These are phyloP conservation scores for Nakaseomyces nivariensis DNA, from an alignment of 1,139 yeast species.

Conservation along the genomic window DNA sequence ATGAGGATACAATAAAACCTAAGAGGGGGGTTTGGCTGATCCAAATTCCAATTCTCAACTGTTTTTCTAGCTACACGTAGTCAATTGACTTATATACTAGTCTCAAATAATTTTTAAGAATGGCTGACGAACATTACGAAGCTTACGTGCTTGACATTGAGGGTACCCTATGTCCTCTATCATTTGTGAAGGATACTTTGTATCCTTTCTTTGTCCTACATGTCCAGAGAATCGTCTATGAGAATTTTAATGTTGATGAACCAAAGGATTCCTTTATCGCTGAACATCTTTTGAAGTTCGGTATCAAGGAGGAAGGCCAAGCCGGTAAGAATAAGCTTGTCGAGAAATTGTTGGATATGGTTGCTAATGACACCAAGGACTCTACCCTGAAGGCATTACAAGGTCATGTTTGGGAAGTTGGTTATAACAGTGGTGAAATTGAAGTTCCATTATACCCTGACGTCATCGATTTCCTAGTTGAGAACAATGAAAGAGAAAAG, in stretches of 20 bases:
- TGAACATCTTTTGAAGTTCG: conserved; percentile 4
- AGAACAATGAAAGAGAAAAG: conserved; percentile 12
- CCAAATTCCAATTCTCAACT: too few relatives aligned
- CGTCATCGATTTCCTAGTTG: conserved; percentile 49
- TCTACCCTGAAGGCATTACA: conserved; percentile 69
- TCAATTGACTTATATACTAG: too few relatives aligned
- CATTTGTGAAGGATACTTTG: conserved; percentile 69
- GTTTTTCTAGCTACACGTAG: too few relatives aligned
- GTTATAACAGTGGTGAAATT: conserved; percentile 65
- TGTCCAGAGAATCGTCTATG: conserved; percentile 14
- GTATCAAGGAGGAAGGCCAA: conserved; percentile 3
- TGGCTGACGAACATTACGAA: neutral
- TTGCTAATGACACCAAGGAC: conserved; percentile 63
- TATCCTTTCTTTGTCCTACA: conserved; percentile 39
- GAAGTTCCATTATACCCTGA: conserved; percentile 71
- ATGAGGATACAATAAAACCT: neutral
- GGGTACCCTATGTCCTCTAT: conserved; percentile 86
- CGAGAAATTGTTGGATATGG: conserved; percentile 46
- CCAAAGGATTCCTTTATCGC: conserved; percentile 3
- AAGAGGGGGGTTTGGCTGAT: neutral
- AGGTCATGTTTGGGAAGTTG: conserved; percentile 74
- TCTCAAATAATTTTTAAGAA: neutral
- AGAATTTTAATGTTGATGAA: conserved; percentile 2
- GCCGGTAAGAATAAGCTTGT: conserved; percentile 9
- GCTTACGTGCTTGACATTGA: conserved; percentile 54